These are phyloP conservation scores for Cubamyces sp. DNA, from an alignment of 768 basidiomycete species.

Conservation along the genomic window DNA sequence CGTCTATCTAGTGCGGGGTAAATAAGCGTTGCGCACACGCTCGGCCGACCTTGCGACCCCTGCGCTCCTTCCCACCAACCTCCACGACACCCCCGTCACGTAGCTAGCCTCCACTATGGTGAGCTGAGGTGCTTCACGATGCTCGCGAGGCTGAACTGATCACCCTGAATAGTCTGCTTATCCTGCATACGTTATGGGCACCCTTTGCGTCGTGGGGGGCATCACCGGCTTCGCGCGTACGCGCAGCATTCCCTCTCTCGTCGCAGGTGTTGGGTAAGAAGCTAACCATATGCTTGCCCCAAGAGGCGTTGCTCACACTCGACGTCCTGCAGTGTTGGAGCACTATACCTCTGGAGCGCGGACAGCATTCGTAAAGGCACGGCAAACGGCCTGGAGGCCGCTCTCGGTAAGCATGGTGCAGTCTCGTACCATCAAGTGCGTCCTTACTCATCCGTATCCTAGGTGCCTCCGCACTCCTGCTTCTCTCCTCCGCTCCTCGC, in stretches of 20 bases:
- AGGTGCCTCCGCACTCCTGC: constrained; percentile 74
- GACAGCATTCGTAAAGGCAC: constrained; percentile 74
- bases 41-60: constrained; percentile 11
- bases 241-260: constrained; percentile 78
- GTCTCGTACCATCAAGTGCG: not conserved
- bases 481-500: constrained; percentile 76
- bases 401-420: constrained; percentile 57
- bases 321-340: constrained; percentile 60
- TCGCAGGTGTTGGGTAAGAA: constrained; percentile 77
- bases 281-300: not conserved
- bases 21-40: constrained; percentile 17
- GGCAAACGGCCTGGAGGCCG: constrained; percentile 75
- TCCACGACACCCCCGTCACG: constrained; percentile 16
- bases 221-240: constrained; percentile 71
- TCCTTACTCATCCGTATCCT: not conserved
- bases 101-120: constrained; percentile 12
- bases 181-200: constrained; percentile 79
- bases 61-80: constrained; percentile 17
- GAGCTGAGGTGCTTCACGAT: not conserved
- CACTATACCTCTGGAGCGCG: constrained; percentile 79
- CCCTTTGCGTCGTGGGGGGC: constrained; percentile 77
- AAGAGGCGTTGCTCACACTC: not conserved
- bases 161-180: constrained; percentile 65
- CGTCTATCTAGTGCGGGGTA: constrained; percentile 23
- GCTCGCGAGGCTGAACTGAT: not conserved